phyloP scores from a whole-genome alignment of 2,329 filamentous ascomycete species.

The Hymenoscyphus scutula region DNA sequence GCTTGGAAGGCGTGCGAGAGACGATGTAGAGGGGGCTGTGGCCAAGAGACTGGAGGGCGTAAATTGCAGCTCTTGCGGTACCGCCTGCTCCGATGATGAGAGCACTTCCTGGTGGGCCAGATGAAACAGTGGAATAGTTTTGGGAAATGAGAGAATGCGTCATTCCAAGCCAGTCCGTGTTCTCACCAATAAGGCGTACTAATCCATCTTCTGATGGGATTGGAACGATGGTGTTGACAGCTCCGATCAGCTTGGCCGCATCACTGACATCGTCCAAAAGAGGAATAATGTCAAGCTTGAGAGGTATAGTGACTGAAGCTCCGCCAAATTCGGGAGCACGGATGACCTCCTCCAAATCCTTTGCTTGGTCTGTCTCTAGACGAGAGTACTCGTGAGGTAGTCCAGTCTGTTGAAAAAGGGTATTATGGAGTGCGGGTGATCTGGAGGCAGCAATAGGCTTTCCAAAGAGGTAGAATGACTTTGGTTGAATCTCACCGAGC shows the following conservation, averaged over 20 bases:
- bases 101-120: slow-evolving; percentile 48
- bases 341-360: slow-evolving; percentile 64
- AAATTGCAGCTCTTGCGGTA: slow-evolving; percentile 88
- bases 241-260: slow-evolving; percentile 79
- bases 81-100: slow-evolving; percentile 90
- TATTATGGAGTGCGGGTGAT: slow-evolving; percentile 87
- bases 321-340: slow-evolving; percentile 77
- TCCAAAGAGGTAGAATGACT: slow-evolving; percentile 84
- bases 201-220: slow-evolving; percentile 39
- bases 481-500: slow-evolving; percentile 73
- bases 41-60: slow-evolving; percentile 78
- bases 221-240: slow-evolving; percentile 89
- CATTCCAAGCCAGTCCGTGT: slow-evolving; percentile 97
- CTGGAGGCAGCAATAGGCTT: slow-evolving; percentile 78
- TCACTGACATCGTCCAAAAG: slow-evolving; percentile 77
- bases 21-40: slow-evolving; percentile 85
- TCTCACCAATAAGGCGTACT: slow-evolving; percentile 71
- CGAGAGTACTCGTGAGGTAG: slow-evolving; percentile 80
- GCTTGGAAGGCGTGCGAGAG: slow-evolving; percentile 70
- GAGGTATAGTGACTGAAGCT: slow-evolving; percentile 90
- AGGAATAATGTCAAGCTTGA: slow-evolving; percentile 85
- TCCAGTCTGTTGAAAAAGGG: slow-evolving; percentile 71
- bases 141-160: slow-evolving; percentile 60
- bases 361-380: slow-evolving; percentile 68
- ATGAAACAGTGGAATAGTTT: slow-evolving; percentile 27